phyloP scores from a whole-genome alignment of 805 yeast species.

The Saturnispora hagleri region DNA sequence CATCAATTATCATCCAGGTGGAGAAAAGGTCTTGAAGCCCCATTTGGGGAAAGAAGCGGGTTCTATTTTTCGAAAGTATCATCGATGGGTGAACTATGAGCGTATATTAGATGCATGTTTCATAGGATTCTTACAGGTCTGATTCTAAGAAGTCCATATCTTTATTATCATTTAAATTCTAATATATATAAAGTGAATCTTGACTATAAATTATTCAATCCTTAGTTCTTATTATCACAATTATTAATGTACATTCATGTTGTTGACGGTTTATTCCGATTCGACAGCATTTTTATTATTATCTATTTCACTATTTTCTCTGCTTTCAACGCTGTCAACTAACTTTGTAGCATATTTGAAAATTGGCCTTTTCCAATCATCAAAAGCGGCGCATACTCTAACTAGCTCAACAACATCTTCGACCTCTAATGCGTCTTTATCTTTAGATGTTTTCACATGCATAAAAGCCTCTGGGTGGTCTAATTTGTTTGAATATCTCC shows the following conservation, averaged over 20 bases:
- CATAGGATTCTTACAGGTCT: constrained; percentile 45
- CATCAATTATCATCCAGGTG: constrained; percentile 88
- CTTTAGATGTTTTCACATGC: constrained; percentile 1
- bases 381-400: constrained; percentile 21
- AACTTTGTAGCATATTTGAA: constrained; percentile 15
- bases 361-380: constrained; percentile 16
- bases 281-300: neutral
- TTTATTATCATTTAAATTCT: neutral
- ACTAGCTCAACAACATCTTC: constrained; percentile 19
- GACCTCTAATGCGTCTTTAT: constrained; percentile 9
- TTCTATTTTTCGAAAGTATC: constrained; percentile 58
- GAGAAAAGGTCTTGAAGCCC: constrained; percentile 63
- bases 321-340: constrained; percentile 9
- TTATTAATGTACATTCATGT: neutral
- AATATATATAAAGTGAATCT: neutral
- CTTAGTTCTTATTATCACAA: neutral
- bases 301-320: constrained; percentile 5
- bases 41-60: constrained; percentile 86
- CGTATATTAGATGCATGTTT: constrained; percentile 69
- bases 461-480: constrained; percentile 13
- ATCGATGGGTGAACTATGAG: constrained; percentile 71
- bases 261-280: neutral
- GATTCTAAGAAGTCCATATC: neutral
- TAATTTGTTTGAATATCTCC: constrained; percentile 20
- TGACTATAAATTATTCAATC: neutral